Conservation (phyloP, 352 stramenopile genomes). For the Pilasporangium apinafurcum region DNA sequence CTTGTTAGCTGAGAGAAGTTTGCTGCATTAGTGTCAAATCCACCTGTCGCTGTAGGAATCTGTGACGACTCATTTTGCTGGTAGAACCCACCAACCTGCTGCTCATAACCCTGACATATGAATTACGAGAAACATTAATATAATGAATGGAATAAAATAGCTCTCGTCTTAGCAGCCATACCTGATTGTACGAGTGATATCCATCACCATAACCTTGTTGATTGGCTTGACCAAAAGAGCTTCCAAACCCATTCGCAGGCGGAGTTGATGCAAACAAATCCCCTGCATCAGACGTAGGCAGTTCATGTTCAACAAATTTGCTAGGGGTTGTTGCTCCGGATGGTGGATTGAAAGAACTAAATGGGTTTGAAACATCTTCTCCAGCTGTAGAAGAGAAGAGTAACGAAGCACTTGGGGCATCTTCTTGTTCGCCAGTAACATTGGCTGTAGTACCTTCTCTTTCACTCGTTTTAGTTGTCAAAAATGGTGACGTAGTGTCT, state of each 20-base stretch:
- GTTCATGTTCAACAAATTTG: conserved; percentile 28
- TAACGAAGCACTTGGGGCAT: conserved; percentile 36
- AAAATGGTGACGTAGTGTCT: conserved; percentile 6
- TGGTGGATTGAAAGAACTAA: conserved; percentile 29
- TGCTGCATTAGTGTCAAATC: conserved; percentile 3
- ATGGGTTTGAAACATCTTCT: conserved; percentile 43
- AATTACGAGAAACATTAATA: not conserved
- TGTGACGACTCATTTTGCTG: conserved; percentile 1
- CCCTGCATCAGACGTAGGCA: conserved; percentile 43
- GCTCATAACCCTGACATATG: conserved; percentile 2
- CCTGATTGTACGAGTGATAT: conserved; percentile 34
- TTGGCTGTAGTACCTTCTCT: not conserved
- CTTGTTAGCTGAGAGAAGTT: conserved; percentile 16
- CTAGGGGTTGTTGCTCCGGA: not conserved
- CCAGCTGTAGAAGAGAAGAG: conserved; percentile 53
- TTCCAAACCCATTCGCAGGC: conserved; percentile 21
- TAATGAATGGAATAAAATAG: not conserved
- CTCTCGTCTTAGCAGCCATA: conserved; percentile 10
- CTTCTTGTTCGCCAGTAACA: conserved; percentile 7
- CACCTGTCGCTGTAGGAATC: conserved; percentile 5
- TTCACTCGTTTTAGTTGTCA: not conserved
- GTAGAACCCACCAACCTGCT: conserved; percentile 11
- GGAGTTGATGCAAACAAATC: conserved; percentile 49
- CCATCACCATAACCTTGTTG: conserved; percentile 16
- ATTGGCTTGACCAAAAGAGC: conserved; percentile 19